Evolutionary conservation across 805 yeast genomes (phyloP).

Genomic region (Yarrowia sp.): DNA sequence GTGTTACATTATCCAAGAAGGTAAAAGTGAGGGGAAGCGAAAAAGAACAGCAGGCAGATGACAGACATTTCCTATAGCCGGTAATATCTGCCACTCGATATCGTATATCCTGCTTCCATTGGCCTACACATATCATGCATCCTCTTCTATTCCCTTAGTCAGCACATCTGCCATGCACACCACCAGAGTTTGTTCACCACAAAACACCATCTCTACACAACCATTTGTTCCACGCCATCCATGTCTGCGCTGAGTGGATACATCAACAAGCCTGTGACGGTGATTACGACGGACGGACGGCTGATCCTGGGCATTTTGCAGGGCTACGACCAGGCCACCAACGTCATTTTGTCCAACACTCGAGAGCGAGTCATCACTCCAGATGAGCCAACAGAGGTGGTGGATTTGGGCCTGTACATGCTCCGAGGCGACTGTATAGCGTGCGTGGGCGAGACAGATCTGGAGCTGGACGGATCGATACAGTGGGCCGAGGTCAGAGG

Average conservation of each 20-base stretch:
- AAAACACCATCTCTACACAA: background rate
- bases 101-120: too few species aligned
- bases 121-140: too few species aligned
- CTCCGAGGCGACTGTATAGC: constrained; percentile 42
- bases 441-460: constrained; percentile 39
- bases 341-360: constrained; percentile 37
- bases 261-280: constrained; percentile 33
- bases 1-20: too few species aligned
- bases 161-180: background rate
- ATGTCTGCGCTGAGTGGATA: constrained; percentile 34
- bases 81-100: too few species aligned
- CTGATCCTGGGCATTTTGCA: constrained; percentile 38
- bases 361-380: constrained; percentile 36
- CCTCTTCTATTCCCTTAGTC: background rate
- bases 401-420: constrained; percentile 39
- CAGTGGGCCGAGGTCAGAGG: constrained; percentile 40
- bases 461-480: constrained; percentile 36
- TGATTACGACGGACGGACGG: constrained; percentile 41
- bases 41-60: too few species aligned
- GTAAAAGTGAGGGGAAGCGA: too few species aligned
- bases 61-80: too few species aligned
- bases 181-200: constrained; percentile 5
- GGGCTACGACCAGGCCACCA: constrained; percentile 42
- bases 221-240: background rate
- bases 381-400: constrained; percentile 33